Evolutionary conservation across 2,329 filamentous ascomycete genomes (phyloP).

Genomic region (Talaromyces sp.): DNA sequence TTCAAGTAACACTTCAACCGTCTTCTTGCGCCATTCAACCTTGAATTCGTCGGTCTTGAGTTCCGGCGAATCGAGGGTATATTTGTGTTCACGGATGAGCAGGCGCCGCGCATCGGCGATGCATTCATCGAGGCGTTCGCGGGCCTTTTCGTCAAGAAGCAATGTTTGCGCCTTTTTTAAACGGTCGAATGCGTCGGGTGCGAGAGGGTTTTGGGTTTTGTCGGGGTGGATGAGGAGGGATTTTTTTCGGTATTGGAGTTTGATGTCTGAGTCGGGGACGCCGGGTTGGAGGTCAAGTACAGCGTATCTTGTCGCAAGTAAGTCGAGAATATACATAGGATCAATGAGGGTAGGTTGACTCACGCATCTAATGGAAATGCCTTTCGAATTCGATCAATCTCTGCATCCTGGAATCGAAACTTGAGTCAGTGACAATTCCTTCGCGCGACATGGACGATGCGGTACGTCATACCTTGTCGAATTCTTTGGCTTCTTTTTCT

Average conservation of each 20-base stretch:
- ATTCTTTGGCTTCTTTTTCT: conserved; percentile 82
- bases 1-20: conserved; percentile 83
- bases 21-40: conserved; percentile 84
- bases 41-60: conserved; percentile 76
- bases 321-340: not conserved
- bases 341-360: conserved; percentile 23
- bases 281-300: conserved; percentile 94
- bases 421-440: conserved; percentile 3
- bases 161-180: conserved; percentile 91
- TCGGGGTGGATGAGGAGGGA: conserved; percentile 99
- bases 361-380: conserved; percentile 78
- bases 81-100: conserved; percentile 89
- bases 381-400: conserved; percentile 90
- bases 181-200: conserved; percentile 93
- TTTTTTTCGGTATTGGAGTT: conserved; percentile 88
- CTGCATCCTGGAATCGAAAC: conserved; percentile 66
- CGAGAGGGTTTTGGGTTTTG: conserved; percentile 86
- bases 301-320: conserved; percentile 62
- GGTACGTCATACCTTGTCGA: conserved; percentile 65
- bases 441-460: not conserved
- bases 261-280: conserved; percentile 94
- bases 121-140: conserved; percentile 81
- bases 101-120: conserved; percentile 95
- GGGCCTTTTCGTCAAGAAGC: conserved; percentile 91
- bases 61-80: conserved; percentile 84